These are phyloP conservation scores for Exophiala bonariae DNA, from an alignment of 2,329 filamentous ascomycete genomes.

Conservation along the genomic window DNA sequence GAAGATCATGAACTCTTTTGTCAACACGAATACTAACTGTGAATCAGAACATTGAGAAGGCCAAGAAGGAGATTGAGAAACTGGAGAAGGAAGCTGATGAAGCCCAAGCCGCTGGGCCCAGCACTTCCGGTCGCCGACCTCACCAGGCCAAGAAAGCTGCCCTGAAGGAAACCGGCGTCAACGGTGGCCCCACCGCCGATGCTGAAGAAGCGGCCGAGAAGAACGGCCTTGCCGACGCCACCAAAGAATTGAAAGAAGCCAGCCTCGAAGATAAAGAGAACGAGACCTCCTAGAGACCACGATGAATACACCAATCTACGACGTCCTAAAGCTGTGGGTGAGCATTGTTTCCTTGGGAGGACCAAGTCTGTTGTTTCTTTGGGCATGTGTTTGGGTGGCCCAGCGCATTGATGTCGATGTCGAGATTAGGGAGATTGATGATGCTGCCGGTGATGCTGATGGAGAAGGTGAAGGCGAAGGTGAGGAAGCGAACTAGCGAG, in stretches of 20 bases:
- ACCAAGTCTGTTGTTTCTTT: too few relatives aligned
- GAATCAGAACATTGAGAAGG: slow-evolving; percentile 88
- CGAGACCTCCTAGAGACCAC: slow-evolving; percentile 5
- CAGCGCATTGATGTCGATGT: too few relatives aligned
- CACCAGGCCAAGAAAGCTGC: slow-evolving; percentile 56
- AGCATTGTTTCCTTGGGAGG: too few relatives aligned
- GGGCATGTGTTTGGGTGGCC: too few relatives aligned
- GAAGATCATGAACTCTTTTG: slow-evolving; percentile 37
- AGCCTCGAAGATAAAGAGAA: slow-evolving; percentile 54
- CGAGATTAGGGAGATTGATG: too few relatives aligned
- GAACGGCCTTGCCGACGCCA: slow-evolving; percentile 59
- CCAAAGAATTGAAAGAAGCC: slow-evolving; percentile 61
- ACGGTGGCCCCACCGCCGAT: slow-evolving; percentile 51
- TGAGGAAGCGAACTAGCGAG: too few relatives aligned
- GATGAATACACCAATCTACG: too few relatives aligned
- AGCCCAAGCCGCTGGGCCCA: slow-evolving; percentile 47
- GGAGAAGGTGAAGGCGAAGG: too few relatives aligned
- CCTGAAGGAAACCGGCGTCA: slow-evolving; percentile 51
- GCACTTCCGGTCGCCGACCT: slow-evolving; percentile 38
- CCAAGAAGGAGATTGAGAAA: slow-evolving; percentile 90
- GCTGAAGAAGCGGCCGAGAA: slow-evolving; percentile 58
- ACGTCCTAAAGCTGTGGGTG: too few relatives aligned
- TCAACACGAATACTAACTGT: slow-evolving; percentile 22
- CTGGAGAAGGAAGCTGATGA: slow-evolving; percentile 72
- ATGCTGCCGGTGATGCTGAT: too few relatives aligned